These are phyloP conservation scores for Diaporthe sp. DNA, from an alignment of 2,329 filamentous ascomycete genomes.

Conservation along the genomic window DNA sequence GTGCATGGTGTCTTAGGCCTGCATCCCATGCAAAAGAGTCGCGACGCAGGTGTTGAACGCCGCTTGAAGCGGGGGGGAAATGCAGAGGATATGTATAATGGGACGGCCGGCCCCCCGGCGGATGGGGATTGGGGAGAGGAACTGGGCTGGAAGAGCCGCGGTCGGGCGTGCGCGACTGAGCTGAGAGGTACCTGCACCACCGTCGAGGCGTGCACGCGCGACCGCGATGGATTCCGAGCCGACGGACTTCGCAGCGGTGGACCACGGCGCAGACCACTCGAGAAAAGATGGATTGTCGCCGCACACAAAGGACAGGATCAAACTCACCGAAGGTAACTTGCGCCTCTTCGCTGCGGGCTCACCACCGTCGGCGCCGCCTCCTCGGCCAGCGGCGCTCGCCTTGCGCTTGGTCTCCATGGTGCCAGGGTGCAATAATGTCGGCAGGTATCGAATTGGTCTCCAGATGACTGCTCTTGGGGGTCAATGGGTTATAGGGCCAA, in stretches of 20 bases:
- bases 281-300: slow-evolving; percentile 35
- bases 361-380: slow-evolving; percentile 58
- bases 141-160: neutral
- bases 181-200: neutral
- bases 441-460: slow-evolving; percentile 7
- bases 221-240: neutral
- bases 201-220: slow-evolving; percentile 34
- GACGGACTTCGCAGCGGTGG: slow-evolving; percentile 37
- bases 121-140: slow-evolving; percentile 3
- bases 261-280: slow-evolving; percentile 30
- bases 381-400: slow-evolving; percentile 60
- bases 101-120: neutral
- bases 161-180: slow-evolving; percentile 4
- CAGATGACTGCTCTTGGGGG: neutral
- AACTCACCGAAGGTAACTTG: slow-evolving; percentile 65
- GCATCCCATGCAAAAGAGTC: neutral
- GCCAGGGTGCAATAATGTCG: slow-evolving; percentile 40
- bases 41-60: neutral
- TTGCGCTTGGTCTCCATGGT: slow-evolving; percentile 72
- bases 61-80: neutral
- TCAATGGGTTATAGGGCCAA: slow-evolving; percentile 27
- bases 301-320: slow-evolving; percentile 33
- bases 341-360: slow-evolving; percentile 70
- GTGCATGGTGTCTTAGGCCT: neutral
- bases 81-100: neutral